Conservation (phyloP, 2,329 filamentous ascomycete species). For the Raffaelea albimanens region DNA sequence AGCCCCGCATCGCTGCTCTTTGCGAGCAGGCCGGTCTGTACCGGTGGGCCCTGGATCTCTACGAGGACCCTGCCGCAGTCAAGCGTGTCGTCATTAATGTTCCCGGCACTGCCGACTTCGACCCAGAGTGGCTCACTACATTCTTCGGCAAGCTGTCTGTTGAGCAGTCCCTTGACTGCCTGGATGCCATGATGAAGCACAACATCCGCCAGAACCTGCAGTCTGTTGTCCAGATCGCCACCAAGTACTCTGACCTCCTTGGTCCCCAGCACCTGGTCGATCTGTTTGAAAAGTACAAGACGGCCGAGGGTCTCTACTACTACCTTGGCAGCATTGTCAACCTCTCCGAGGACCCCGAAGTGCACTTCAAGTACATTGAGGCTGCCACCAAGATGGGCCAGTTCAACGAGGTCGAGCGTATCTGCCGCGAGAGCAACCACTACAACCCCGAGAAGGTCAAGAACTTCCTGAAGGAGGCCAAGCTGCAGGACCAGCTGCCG, state of each 20-base stretch:
- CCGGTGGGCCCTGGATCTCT: conserved; percentile 86
- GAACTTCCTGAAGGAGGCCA: conserved; percentile 98
- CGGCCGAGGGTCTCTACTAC: conserved; percentile 93
- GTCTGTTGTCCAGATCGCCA: conserved; percentile 87
- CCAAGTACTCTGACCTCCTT: conserved; percentile 94
- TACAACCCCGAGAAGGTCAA: conserved; percentile 95
- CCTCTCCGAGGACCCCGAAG: conserved; percentile 86
- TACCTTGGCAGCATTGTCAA: conserved; percentile 98
- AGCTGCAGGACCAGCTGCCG: conserved; percentile 82
- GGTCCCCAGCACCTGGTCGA: conserved; percentile 83
- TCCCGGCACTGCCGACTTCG: conserved; percentile 73
- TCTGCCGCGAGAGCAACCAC: conserved; percentile 85
- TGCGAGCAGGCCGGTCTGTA: conserved; percentile 88
- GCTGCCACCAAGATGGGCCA: conserved; percentile 90
- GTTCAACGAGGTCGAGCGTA: conserved; percentile 90
- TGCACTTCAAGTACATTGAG: conserved; percentile 99
- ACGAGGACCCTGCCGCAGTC: conserved; percentile 79
- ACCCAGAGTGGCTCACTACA: conserved; percentile 79
- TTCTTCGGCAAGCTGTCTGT: conserved; percentile 95
- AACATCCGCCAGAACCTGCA: conserved; percentile 98
- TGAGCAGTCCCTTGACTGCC: conserved; percentile 85
- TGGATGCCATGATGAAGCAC: conserved; percentile 91
- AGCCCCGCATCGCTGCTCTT: conserved; percentile 73
- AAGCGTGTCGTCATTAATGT: conserved; percentile 86
- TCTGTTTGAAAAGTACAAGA: conserved; percentile 95